Base-by-base conservation (phyloP, 495 filamentous ascomycete species). In the Haplographium delicatum region DNA sequence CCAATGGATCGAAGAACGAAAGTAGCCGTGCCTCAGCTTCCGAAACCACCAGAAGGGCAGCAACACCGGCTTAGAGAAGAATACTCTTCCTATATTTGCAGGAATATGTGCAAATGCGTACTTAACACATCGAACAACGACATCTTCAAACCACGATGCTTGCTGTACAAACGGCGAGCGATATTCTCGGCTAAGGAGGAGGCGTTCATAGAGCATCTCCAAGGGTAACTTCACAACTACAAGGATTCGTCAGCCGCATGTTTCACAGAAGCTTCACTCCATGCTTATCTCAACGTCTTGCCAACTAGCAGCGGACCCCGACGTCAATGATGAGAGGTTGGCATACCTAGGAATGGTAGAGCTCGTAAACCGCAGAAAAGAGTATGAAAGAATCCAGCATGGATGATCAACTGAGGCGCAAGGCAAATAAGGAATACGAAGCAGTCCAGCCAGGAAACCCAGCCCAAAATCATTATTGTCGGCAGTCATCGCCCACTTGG, bases 31-130 rank as follows among this genome's bases (percentile, higher is more conserved):
- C 16, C 87, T 71, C 13, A 88, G 62, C 79, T 89, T 76, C 22
- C 87, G 79, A 59, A 86, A 90, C 54, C 72, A 68, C 28, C 88
- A 62, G 60, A 89, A 90, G 10, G 86, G 87, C 20, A 86, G 60
- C 13, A 83, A 73, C 10, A 89, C 85, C 16, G 56, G 50, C 64
- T 81, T 86, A n/a, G 78, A 81, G 64, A 90, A 86, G 71, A 91
- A 89, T 9, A 89, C 80, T 33, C 78, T 69, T 13, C 83, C 83
- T 38, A 90, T 75, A 24, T 59, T 71, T 11, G 84, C 71, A 2
- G 82, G 80, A 39, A 90, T 76, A 51, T 76, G 74, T 23, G 80
- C 75, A 60, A 90, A 90, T 22, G 81, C 84, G 72, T 85, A 89
- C 47, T 84, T 78, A 27, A 89, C 81, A 61, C 82, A 88, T 28